These are phyloP conservation scores for Bipolaris sorokiniana DNA, from an alignment of 2,329 filamentous ascomycete species.

Conservation along the genomic window DNA sequence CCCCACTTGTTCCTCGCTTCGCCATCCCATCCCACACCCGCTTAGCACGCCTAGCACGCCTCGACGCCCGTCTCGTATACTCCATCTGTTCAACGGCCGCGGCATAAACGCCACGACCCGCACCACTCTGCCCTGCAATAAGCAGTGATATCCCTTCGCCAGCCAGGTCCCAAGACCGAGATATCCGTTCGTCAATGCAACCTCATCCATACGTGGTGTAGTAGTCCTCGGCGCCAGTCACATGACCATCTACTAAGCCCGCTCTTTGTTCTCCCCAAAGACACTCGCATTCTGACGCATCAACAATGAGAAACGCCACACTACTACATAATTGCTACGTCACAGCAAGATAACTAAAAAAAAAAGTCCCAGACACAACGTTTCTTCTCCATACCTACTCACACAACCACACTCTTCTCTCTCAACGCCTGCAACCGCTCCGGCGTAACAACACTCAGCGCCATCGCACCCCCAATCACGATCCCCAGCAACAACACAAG, in stretches of 20 bases:
- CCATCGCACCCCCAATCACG: slow-evolving; percentile 37
- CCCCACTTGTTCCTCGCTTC: slow-evolving; percentile 5
- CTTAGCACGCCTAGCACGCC: background rate
- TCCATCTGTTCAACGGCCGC: background rate
- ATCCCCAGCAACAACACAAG: slow-evolving; percentile 40
- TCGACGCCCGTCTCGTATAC: background rate
- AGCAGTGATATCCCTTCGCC: background rate
- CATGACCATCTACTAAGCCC: background rate
- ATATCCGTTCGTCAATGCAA: background rate
- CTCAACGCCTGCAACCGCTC: slow-evolving; percentile 32
- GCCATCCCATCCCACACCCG: slow-evolving; percentile 6
- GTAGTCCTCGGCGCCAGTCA: background rate
- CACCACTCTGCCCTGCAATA: slow-evolving; percentile 1
- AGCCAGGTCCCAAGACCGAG: background rate
- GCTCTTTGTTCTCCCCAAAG: background rate
- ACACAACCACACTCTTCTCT: slow-evolving; percentile 29
- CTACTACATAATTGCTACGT: background rate
- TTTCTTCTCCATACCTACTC: background rate
- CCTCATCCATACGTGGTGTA: background rate
- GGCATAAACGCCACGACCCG: slow-evolving; percentile 1
- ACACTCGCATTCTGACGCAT: background rate
- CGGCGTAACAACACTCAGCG: slow-evolving; percentile 32
- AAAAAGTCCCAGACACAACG: too few relatives aligned
- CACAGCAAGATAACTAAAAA: background rate
- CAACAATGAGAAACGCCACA: background rate